A percentile compares a stretch with the other conserved stretches of the same genome.
These are phyloP conservation scores for Populus simonii DNA, from an alignment of 345 rosid genomes.

Conservation along the genomic window DNA sequence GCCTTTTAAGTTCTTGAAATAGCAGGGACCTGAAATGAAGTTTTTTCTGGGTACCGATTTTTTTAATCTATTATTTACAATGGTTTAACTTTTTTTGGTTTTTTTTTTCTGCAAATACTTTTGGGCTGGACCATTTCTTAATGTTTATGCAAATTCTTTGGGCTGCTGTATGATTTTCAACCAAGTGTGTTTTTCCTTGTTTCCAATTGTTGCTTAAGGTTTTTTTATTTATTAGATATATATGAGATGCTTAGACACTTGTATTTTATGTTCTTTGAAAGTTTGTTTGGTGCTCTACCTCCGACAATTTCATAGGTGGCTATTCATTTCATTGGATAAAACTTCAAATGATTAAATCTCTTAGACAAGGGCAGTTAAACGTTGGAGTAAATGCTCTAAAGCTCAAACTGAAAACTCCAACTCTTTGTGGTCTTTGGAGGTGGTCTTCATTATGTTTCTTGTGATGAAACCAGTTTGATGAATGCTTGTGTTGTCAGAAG, in stretches of 20 bases:
- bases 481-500: background rate
- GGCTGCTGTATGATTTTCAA: too few species aligned
- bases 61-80: too few species aligned
- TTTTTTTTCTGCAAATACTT: background rate
- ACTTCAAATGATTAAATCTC: background rate
- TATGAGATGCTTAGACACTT: background rate
- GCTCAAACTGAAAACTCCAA: background rate
- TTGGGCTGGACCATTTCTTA: background rate
- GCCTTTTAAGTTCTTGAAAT: background rate
- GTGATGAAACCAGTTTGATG: background rate
- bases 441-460: background rate
- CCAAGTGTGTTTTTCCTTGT: background rate
- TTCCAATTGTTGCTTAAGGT: background rate
- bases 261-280: background rate
- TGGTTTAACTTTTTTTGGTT: too few species aligned
- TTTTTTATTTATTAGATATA: background rate
- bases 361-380: background rate
- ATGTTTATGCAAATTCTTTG: background rate
- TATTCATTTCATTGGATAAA: background rate
- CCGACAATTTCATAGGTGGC: background rate
- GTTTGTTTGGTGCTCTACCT: background rate
- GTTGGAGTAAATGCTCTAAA: background rate
- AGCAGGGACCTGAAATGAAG: background rate
- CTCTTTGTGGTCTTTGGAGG: background rate
- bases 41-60: too few species aligned